These are phyloP conservation scores for Talaromyces sp. DNA, from an alignment of 2,329 filamentous ascomycete species.

Conservation along the genomic window DNA sequence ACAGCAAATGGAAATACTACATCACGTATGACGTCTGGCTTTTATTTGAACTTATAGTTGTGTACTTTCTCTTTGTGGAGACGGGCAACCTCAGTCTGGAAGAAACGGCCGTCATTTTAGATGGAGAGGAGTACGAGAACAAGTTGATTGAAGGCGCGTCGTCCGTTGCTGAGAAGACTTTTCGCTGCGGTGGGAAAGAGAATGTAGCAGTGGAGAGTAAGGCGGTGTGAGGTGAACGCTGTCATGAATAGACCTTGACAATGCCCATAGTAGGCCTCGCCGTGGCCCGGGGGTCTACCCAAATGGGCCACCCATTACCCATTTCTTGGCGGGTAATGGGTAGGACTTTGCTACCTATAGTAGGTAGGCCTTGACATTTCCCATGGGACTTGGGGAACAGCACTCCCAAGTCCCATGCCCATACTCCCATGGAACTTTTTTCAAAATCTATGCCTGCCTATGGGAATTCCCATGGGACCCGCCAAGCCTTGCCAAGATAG, in stretches of 20 bases:
- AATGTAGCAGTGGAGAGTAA: not conserved
- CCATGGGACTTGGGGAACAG: no score
- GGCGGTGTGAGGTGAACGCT: not conserved
- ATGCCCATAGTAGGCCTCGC: constrained; percentile 6
- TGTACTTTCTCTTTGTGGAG: constrained; percentile 31
- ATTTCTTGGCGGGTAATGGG: constrained; percentile 10
- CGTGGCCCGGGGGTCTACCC: not conserved
- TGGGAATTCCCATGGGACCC: no score
- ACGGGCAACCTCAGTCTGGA: constrained; percentile 35
- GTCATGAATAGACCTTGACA: no score
- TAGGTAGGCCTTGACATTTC: no score
- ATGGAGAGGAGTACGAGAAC: constrained; percentile 17
- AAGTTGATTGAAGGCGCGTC: not conserved
- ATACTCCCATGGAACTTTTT: no score
- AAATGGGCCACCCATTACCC: not conserved
- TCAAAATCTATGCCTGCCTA: no score
- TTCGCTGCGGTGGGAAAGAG: not conserved
- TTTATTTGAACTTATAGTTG: constrained; percentile 27
- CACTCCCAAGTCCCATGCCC: no score
- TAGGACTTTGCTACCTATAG: not conserved
- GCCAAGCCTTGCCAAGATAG: no score
- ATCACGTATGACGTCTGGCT: constrained; percentile 12
- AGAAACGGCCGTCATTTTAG: constrained; percentile 21
- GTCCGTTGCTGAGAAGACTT: not conserved
- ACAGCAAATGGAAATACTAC: constrained; percentile 2